Evolutionary conservation across 2,329 filamentous ascomycete genomes (phyloP).

Genomic region (Fusarium sp.): DNA sequence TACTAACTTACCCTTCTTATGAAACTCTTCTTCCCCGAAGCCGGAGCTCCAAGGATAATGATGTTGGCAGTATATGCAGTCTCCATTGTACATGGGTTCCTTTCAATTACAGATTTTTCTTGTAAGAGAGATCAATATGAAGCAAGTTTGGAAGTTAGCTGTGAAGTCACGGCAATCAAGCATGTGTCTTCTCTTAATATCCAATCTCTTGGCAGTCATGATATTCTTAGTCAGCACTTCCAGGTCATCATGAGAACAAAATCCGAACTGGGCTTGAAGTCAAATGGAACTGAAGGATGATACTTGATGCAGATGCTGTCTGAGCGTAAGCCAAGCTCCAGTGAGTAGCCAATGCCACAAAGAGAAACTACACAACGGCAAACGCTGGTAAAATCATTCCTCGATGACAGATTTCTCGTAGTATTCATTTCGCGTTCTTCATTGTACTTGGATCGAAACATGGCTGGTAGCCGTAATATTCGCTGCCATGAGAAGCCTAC

Average conservation of each 20-base stretch:
- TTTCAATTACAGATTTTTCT: background rate
- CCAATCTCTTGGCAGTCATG: constrained; percentile 30
- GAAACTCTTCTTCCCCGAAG: constrained; percentile 40
- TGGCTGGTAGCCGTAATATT: background rate
- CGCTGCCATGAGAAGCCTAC: background rate
- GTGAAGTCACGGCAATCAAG: constrained; percentile 4
- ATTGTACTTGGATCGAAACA: background rate
- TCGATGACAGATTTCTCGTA: background rate
- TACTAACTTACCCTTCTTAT: constrained; percentile 37
- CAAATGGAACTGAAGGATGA: background rate
- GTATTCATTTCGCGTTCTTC: background rate
- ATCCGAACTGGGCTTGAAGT: background rate
- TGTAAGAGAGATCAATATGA: background rate
- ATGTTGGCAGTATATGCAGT: constrained; percentile 31
- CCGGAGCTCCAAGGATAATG: constrained; percentile 34
- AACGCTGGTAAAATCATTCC: background rate
- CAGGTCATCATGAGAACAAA: constrained; percentile 20
- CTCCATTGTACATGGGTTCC: constrained; percentile 11
- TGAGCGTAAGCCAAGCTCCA: background rate
- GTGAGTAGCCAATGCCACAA: too few species aligned
- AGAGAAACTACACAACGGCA: too few species aligned
- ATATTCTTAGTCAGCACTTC: constrained; percentile 39
- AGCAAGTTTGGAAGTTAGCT: background rate
- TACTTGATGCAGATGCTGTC: background rate
- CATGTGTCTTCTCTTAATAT: constrained; percentile 19